Evolutionary conservation across 768 basidiomycete genomes (phyloP), one percentile per base, ranked within the genome.

Genomic region (Boletus fagicola): DNA sequence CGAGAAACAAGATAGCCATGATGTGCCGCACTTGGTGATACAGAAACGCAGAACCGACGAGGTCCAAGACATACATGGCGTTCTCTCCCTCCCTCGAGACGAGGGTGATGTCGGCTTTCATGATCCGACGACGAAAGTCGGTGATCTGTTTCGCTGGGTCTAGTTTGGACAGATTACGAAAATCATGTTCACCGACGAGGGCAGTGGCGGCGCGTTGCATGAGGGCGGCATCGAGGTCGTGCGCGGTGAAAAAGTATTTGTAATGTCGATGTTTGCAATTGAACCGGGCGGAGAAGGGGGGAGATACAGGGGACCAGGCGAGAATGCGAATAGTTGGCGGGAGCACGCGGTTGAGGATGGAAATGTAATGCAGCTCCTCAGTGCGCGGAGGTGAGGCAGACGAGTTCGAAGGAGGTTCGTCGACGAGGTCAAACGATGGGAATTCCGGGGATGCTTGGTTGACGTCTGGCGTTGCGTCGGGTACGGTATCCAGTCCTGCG

Each of bases 11-110:
- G 49, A 96, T 70, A 2, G 90, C 91, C 83, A 97, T 89, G 74
- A 97, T 95, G 65, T 95, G 93, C 38, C 95, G 83, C 15, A 97
- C 95, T 77, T 97, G 95, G 73, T 98, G 93, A 73, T 94, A 98
- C 42, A 98, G 77, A 69, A 96, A 97, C 1, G 94, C 95, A 1
- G 79, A 86, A 0, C 95, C 95, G 24, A 88, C 75, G 39, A 98
- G 84, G 71, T 98, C 89, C 55, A 97, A 78, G 35, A 94, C 90
- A 62, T 85, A 84, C 31, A 72, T 6, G 1, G 57, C 54, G n/a
- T 64, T 68, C 83, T 76, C 33, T 65, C 74, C 40, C 61, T 62
- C 5, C 54, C 71, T 26, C 4, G 62, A 53, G 16, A 86, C 74
- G 3, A 75, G 78, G 12, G 76, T 75, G 46, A 95, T 83, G 30